Evolutionary conservation across 345 rosid species (phyloP), one percentile per base, ranked within the genome.

Genomic region (Gossypium sturtianum): DNA sequence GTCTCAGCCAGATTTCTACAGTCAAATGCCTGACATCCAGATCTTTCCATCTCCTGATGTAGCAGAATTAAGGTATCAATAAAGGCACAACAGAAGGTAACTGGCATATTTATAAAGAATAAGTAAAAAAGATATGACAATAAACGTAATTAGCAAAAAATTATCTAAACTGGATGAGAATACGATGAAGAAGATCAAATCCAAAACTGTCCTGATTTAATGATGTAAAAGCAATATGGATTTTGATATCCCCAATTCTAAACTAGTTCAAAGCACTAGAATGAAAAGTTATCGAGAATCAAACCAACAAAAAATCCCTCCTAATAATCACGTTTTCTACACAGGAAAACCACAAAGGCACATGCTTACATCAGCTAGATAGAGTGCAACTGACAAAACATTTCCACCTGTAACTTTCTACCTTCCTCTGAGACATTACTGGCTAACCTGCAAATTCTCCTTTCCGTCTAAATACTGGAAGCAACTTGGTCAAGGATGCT

Each of bases 31-130:
- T 81, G 88, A 47, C 89, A 86, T 78, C 91, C 88, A 76, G 90
- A 79, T 41, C 76, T 84, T 76, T 87, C 97, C 97, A 91, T 89
- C 80, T 86, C 98, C 98, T 91, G 85, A 74, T 62, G 83, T 17
- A 47, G 9, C 52, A 75, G 38, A 19, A 75, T n/a, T 27, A 25
- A 44, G 58, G 63, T 3, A 74, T 82, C 47, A 78, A 66, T 61
- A 27, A 62, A 70, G 56, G 43, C 44, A 25, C 7, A 29, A 64
- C 52, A 56, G 54, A 71, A 67, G 19, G 19, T 25, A 41, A 23
- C 17, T 19, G n/a, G 68, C 11, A 69, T 54, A 68, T 49, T 23
- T 71, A 49, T 41, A 60, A 10, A 72, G 7, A 22, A 61, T 58
- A 58, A 57, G 61, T 57, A 49, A 71, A 48, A 13, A 48, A 48